These are phyloP conservation scores for Gossypium arboreum DNA, from an alignment of 345 rosid genomes.

Conservation along the genomic window DNA sequence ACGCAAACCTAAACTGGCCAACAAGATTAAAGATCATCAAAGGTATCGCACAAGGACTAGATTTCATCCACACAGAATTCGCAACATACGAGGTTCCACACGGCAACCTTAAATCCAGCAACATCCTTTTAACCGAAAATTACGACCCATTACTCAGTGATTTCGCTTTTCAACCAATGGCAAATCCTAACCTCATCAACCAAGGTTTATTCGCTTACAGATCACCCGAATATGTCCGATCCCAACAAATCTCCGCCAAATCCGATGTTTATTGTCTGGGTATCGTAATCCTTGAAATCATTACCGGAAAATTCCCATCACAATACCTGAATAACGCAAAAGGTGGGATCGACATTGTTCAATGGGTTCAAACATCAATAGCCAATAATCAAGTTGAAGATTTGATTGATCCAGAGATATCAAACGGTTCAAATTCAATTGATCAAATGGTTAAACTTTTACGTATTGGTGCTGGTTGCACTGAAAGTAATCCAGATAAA, in stretches of 20 bases:
- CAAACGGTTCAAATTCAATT: slow-evolving; percentile 24
- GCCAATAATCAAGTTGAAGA: slow-evolving; percentile 39
- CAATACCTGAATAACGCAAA: slow-evolving; percentile 56
- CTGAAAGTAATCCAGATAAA: slow-evolving; percentile 40
- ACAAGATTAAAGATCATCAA: slow-evolving; percentile 55
- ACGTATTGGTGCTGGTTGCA: slow-evolving; percentile 56
- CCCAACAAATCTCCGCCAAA: slow-evolving; percentile 46
- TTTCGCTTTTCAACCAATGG: slow-evolving; percentile 58
- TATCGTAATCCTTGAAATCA: slow-evolving; percentile 60
- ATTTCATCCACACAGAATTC: slow-evolving; percentile 57
- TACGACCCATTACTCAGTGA: slow-evolving; percentile 66
- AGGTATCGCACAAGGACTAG: slow-evolving; percentile 60
- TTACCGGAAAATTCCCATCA: slow-evolving; percentile 74
- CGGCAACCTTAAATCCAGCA: slow-evolving; percentile 91
- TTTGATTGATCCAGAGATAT: slow-evolving; percentile 67
- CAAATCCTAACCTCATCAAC: slow-evolving; percentile 28
- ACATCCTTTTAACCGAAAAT: slow-evolving; percentile 46
- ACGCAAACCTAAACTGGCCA: slow-evolving; percentile 59
- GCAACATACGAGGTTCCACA: slow-evolving; percentile 60
- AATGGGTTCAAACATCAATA: slow-evolving; percentile 51
- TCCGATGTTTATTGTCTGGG: slow-evolving; percentile 87
- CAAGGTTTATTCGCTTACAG: slow-evolving; percentile 56
- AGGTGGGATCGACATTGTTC: slow-evolving; percentile 60
- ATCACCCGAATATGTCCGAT: slow-evolving; percentile 51
- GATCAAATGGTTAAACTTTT: slow-evolving; percentile 47